These are phyloP conservation scores for Plantago coronopus DNA, from an alignment of 305 asterid species.

Conservation along the genomic window DNA sequence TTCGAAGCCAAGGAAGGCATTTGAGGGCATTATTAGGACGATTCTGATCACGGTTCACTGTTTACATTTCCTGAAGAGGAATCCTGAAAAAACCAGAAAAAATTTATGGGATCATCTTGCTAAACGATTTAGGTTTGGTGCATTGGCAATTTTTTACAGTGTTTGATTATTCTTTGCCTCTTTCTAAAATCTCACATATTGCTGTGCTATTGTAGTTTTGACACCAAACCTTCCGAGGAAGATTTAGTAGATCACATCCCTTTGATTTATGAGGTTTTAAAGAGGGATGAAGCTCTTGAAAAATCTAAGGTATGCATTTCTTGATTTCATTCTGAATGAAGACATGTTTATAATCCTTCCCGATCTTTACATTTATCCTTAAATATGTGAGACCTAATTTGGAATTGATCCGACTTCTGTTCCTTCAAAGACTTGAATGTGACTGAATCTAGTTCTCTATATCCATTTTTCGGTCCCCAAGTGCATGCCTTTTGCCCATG, in stretches of 20 bases:
- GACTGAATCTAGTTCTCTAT: too few relatives aligned
- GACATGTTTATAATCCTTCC: too few relatives aligned
- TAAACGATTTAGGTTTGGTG: slow-evolving; percentile 68
- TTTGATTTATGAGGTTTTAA: slow-evolving; percentile 56
- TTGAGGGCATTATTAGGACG: slow-evolving; percentile 43
- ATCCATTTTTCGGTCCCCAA: too few relatives aligned
- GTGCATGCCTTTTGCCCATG: too few relatives aligned
- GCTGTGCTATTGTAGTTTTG: slow-evolving; percentile 44
- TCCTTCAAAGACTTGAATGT: too few relatives aligned
- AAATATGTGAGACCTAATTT: too few relatives aligned
- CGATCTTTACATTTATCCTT: too few relatives aligned
- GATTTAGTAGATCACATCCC: slow-evolving; percentile 57
- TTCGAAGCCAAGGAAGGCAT: slow-evolving; percentile 65
- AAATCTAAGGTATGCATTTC: slow-evolving; percentile 59
- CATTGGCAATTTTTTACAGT: slow-evolving; percentile 11
- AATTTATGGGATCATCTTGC: slow-evolving; percentile 75
- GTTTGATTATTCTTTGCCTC: slow-evolving; percentile 14
- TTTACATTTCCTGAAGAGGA: slow-evolving; percentile 53
- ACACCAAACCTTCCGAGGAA: slow-evolving; percentile 59
- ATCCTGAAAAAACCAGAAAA: slow-evolving; percentile 49
- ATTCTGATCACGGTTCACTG: slow-evolving; percentile 55
- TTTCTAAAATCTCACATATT: slow-evolving; percentile 12
- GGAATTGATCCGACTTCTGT: too few relatives aligned
- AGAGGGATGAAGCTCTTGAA: slow-evolving; percentile 51
- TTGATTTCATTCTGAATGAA: slow-evolving; percentile 1